Evolutionary conservation across 345 rosid genomes (phyloP), one percentile per base, ranked within the genome.

Genomic region (Hypericum perforatum): DNA sequence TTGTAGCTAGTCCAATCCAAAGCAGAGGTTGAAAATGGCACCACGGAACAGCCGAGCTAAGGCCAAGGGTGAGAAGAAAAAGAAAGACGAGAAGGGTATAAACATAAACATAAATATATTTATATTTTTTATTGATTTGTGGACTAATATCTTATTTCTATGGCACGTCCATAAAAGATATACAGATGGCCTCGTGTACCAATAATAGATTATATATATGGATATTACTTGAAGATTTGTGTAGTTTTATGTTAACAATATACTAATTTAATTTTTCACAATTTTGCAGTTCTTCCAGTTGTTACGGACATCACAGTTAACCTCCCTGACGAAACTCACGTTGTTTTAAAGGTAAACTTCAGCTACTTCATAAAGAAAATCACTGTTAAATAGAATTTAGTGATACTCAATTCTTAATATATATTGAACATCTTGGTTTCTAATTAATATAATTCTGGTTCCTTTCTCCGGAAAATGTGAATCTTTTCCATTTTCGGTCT

Each of bases 81-180:
- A 92, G 79, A 92, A 88, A 60, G 98, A 85, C 59, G 98, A 92
- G 60, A 92, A 88, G 69, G 85, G 98, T 88, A 76, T 32, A 14
- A n/a, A n/a, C 9, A 16, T 46, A 39, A 38, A 38, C 13, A 52
- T 41, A 16, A 7, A n/a, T 2, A 37, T 16, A 6, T 42, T 15
- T 49, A n/a, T n/a, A 44, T 47, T 49, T 22, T n/a, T 6, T n/a
- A 4, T 43, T 8, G 39, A 9, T 6, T 36, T 39, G 32, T 4
- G 1, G 32, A 1, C 32, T 22, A 22, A 22, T 22, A 22, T 22
- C 32, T 22, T 22, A 22, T 22, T 4, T 22, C 32, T 22, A 22
- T 22, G 32, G 1, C 32, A 22, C 32, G 32, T 22, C 32, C 32
- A 22, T 22, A 22, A 22, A 4, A 22, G 32, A 22, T 22, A 22